A percentile compares a stretch with the other conserved stretches of the same genome.
Conservation (phyloP, 768 basidiomycete genomes). For the Gymnopilus junonius region DNA sequence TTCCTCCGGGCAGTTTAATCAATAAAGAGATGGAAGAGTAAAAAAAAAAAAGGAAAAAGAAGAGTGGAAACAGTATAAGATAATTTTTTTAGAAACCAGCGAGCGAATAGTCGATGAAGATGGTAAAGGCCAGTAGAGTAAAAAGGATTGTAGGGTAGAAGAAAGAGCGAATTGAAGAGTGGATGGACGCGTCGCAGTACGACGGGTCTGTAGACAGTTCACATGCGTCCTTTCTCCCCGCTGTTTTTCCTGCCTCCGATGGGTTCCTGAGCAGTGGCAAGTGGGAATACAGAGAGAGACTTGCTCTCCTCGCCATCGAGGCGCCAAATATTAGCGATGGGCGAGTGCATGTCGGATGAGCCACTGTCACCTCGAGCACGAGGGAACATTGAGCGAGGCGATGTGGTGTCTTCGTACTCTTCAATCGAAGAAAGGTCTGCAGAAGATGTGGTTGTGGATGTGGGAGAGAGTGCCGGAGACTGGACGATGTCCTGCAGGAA, state of each 20-base stretch:
- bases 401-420: conserved; percentile 49
- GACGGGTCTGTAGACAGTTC: conserved; percentile 10
- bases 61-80: neutral
- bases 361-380: conserved; percentile 31
- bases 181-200: conserved; percentile 1
- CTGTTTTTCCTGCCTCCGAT: conserved; percentile 37
- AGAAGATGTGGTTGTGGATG: conserved; percentile 60
- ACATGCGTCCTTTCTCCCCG: conserved; percentile 35
- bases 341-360: conserved; percentile 21
- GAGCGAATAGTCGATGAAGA: neutral
- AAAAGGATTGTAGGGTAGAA: neutral
- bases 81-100: neutral
- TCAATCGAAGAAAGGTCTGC: conserved; percentile 70
- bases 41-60: neutral
- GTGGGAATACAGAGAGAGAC: conserved; percentile 51
- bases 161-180: neutral
- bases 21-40: neutral
- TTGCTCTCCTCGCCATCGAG: conserved; percentile 74
- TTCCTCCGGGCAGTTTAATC: neutral
- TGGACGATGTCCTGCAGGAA: conserved; percentile 79
- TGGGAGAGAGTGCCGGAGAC: conserved; percentile 65
- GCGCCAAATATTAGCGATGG: conserved; percentile 68
- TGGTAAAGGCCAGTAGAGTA: neutral
- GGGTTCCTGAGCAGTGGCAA: conserved; percentile 41
- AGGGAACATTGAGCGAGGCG: conserved; percentile 31